These are phyloP conservation scores for Lunularia cruciata DNA, from an alignment of 225 moss, liverwort and hornwort species.

Conservation along the genomic window DNA sequence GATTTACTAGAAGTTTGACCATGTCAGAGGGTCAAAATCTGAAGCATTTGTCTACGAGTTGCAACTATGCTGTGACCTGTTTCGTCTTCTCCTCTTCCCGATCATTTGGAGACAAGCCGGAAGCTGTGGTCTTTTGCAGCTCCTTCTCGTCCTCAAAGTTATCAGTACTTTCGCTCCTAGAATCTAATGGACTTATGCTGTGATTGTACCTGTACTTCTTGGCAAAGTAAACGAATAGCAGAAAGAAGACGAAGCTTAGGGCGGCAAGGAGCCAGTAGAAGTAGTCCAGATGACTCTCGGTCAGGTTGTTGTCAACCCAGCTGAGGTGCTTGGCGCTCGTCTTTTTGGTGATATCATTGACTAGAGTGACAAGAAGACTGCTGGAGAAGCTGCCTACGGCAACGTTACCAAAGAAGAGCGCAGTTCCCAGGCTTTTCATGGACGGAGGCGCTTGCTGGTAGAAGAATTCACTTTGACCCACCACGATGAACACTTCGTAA, in stretches of 20 bases:
- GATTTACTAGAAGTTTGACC: too few relatives aligned
- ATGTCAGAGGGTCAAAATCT: too few relatives aligned
- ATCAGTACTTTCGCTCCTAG: neutral
- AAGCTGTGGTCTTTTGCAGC: neutral
- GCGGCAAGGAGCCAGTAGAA: constrained; percentile 65
- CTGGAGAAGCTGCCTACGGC: constrained; percentile 63
- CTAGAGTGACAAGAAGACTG: constrained; percentile 49
- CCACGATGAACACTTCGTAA: constrained; percentile 68
- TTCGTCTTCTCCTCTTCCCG: too few relatives aligned
- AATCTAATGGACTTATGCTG: neutral
- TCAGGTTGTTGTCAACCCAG: constrained; percentile 67
- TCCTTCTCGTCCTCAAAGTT: neutral
- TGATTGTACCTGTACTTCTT: constrained; percentile 37
- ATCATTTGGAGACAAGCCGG: neutral
- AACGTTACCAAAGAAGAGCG: constrained; percentile 68
- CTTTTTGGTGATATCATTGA: constrained; percentile 35
- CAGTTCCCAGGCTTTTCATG: constrained; percentile 70
- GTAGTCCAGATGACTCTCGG: constrained; percentile 49
- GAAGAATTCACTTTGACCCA: constrained; percentile 75
- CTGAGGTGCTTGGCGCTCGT: neutral
- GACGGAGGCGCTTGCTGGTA: constrained; percentile 66
- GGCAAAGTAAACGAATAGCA: constrained; percentile 47
- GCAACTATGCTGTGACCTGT: too few relatives aligned
- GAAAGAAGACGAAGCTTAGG: constrained; percentile 49
- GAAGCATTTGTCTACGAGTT: too few relatives aligned